phyloP scores from a whole-genome alignment of 495 filamentous ascomycete species.

The Bombardia bombarda region DNA sequence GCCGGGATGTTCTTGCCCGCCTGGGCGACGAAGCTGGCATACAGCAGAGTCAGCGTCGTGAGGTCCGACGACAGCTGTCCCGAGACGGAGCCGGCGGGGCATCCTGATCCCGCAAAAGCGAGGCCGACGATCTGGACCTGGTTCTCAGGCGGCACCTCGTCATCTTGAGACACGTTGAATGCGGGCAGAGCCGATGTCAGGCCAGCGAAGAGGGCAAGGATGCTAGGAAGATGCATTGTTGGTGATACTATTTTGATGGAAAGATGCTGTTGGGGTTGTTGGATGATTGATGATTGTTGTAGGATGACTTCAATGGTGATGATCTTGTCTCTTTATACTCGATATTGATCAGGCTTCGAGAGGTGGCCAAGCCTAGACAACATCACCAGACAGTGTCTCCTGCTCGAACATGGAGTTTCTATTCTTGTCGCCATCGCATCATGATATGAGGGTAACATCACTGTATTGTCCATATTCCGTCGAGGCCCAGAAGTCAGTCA shows the following conservation, averaged over 20 bases:
- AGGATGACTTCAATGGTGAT: not conserved
- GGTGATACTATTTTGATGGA: not conserved
- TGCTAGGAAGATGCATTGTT: conserved; percentile 8
- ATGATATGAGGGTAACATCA: no score
- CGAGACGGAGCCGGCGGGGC: conserved; percentile 35
- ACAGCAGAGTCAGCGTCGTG: conserved; percentile 40
- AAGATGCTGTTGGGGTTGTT: not conserved
- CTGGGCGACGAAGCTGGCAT: conserved; percentile 37
- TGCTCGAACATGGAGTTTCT: no score
- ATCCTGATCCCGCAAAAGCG: conserved; percentile 44
- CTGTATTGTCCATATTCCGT: no score
- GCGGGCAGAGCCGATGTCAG: conserved; percentile 3
- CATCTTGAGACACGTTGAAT: not conserved
- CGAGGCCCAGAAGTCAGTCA: no score
- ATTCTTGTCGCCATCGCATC: no score
- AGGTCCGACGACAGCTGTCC: conserved; percentile 34
- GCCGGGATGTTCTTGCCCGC: conserved; percentile 31
- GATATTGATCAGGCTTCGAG: no score
- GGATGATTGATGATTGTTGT: not conserved
- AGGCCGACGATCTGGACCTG: conserved; percentile 30
- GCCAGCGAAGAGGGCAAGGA: conserved; percentile 9
- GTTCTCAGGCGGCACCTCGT: conserved; percentile 15
- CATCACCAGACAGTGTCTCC: no score
- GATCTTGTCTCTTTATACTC: no score
- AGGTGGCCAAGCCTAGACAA: no score